Conservation (phyloP, 176 grass and related monocot species). For the Triticum turgidum region DNA sequence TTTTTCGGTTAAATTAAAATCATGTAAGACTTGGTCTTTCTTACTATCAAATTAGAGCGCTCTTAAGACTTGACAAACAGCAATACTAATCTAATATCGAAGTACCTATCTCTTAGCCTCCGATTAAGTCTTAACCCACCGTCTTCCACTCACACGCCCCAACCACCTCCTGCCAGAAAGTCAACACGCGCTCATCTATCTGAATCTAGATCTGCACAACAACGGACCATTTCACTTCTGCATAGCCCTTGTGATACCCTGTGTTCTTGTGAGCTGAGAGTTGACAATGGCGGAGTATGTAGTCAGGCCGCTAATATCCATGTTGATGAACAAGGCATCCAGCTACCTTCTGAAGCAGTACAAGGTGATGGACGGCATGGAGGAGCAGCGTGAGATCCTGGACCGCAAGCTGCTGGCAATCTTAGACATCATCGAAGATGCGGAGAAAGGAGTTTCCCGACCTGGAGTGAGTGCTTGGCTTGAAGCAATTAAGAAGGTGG, state of each 20-base stretch:
- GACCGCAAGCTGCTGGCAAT: neutral
- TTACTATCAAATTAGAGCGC: too few species aligned
- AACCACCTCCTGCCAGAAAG: too few species aligned
- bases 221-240: neutral
- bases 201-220: too few species aligned
- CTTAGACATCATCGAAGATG: neutral
- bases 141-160: too few species aligned
- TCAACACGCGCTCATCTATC: too few species aligned
- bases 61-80: too few species aligned
- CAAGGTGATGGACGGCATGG: slow-evolving; percentile 6
- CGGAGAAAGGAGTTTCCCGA: neutral
- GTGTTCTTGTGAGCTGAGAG: neutral
- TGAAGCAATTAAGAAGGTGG: neutral
- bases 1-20: too few species aligned
- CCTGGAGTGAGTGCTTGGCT: slow-evolving; percentile 5
- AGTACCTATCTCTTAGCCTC: too few species aligned
- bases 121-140: too few species aligned
- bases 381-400: neutral
- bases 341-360: neutral
- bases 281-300: neutral
- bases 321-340: neutral
- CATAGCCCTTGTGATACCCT: neutral
- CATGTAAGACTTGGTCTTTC: too few species aligned
- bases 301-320: neutral
- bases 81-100: too few species aligned